These are phyloP conservation scores for Clarireedia monteithiana DNA, from an alignment of 2,329 filamentous ascomycete genomes.

Conservation along the genomic window DNA sequence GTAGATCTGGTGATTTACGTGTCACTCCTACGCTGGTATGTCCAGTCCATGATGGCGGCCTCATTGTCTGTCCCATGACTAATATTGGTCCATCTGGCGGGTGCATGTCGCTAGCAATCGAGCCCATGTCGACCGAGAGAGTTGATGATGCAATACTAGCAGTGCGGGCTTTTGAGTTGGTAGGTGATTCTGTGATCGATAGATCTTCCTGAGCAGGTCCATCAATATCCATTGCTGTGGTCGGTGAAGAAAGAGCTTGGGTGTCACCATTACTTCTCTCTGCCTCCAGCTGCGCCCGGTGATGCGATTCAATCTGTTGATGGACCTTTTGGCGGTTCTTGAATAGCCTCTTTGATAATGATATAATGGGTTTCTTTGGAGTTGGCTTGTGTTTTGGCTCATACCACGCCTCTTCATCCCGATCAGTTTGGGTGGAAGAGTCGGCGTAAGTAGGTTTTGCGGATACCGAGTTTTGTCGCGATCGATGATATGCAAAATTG, in stretches of 20 bases:
- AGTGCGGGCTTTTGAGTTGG: conserved; percentile 18
- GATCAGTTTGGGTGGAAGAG: conserved; percentile 26
- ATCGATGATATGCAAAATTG: conserved; percentile 12
- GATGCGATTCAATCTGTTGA: conserved; percentile 15
- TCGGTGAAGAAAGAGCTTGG: conserved; percentile 14
- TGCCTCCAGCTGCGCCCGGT: conserved; percentile 5
- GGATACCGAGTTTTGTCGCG: conserved; percentile 19
- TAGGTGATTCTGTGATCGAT: conserved; percentile 17
- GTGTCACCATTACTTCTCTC: conserved; percentile 8
- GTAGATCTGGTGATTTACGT: conserved; percentile 20
- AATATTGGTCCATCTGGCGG: conserved; percentile 23
- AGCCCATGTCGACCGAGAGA: conserved; percentile 18
- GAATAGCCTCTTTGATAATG: conserved; percentile 26
- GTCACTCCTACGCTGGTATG: conserved; percentile 10
- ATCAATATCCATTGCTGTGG: conserved; percentile 21
- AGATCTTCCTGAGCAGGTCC: conserved; percentile 11
- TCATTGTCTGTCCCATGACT: conserved; percentile 18
- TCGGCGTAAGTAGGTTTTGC: conserved; percentile 24
- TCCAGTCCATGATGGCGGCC: conserved; percentile 27
- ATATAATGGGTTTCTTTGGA: conserved; percentile 21
- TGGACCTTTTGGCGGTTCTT: conserved; percentile 23
- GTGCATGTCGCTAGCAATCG: conserved; percentile 17
- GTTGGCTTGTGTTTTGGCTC: conserved; percentile 13
- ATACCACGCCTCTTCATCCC: conserved; percentile 28
- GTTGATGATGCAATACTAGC: conserved; percentile 23